phyloP scores from a whole-genome alignment of 257 asterid genomes.

The Capsicum pubescens region DNA sequence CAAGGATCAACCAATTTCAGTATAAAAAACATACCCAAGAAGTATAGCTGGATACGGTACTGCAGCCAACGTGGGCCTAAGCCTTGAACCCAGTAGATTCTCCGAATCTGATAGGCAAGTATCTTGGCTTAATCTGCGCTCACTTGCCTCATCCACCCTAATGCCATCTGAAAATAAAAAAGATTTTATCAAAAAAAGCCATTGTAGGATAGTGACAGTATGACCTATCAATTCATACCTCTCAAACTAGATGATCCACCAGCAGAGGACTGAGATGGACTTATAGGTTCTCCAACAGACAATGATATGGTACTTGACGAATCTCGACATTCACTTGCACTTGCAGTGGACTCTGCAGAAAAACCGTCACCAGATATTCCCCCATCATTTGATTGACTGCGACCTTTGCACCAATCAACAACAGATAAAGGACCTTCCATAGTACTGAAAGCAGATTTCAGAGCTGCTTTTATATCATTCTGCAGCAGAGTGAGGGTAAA shows the following conservation, averaged over 20 bases:
- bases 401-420: slow-evolving; percentile 97
- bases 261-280: slow-evolving; percentile 78
- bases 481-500: slow-evolving; percentile 82
- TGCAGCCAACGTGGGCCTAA: slow-evolving; percentile 81
- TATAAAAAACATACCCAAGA: slow-evolving; percentile 77
- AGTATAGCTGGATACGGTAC: slow-evolving; percentile 97
- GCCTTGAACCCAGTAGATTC: slow-evolving; percentile 70
- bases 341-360: slow-evolving; percentile 90
- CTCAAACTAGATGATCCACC: slow-evolving; percentile 64
- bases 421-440: slow-evolving; percentile 94
- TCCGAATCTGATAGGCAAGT: slow-evolving; percentile 65
- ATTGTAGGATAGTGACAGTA: background rate
- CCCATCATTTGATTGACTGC: slow-evolving; percentile 71
- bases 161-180: slow-evolving; percentile 61
- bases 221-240: slow-evolving; percentile 46
- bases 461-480: slow-evolving; percentile 88
- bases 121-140: slow-evolving; percentile 51
- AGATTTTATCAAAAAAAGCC: background rate
- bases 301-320: slow-evolving; percentile 79
- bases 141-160: slow-evolving; percentile 70
- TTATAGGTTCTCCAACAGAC: slow-evolving; percentile 86
- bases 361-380: slow-evolving; percentile 74
- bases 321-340: slow-evolving; percentile 93
- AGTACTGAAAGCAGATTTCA: slow-evolving; percentile 89
- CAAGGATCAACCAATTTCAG: slow-evolving; percentile 18